Evolutionary conservation across 139 green algal species (phyloP), one percentile per base, ranked within the genome.

Genomic region (Haematococcus lacustris): DNA sequence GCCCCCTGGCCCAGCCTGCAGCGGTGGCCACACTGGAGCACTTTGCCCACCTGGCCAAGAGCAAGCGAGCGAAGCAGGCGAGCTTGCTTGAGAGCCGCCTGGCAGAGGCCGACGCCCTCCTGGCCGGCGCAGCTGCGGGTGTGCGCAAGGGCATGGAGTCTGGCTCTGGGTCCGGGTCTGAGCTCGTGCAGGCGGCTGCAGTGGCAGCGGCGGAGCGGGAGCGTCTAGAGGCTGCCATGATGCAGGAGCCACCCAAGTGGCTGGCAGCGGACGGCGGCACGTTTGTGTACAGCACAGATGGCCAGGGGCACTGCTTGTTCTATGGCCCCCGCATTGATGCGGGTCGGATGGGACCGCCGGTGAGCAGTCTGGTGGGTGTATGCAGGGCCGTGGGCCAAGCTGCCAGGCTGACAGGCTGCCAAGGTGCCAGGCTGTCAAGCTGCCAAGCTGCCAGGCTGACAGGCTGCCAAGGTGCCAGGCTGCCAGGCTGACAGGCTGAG

Each of bases 221-320:
- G n/a, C n/a, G n/a, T n/a, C n/a, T n/a, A n/a, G n/a, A n/a, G n/a
- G n/a, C n/a, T n/a, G n/a, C n/a, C n/a, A n/a, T n/a, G n/a, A n/a
- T n/a, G n/a, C n/a, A n/a, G n/a, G n/a, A n/a, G n/a, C n/a, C n/a
- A n/a, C n/a, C n/a, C n/a, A n/a, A n/a, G n/a, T n/a, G n/a, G n/a
- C n/a, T n/a, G n/a, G n/a, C n/a, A n/a, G n/a, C n/a, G n/a, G n/a
- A n/a, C n/a, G n/a, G n/a, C n/a, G n/a, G n/a, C n/a, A n/a, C n/a
- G n/a, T n/a, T n/a, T n/a, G 59, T 68, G 3, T 83, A 80, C 78
- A 71, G 51, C 64, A 80, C 78, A 9, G 78, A 83, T 51, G 32
- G 1, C 2, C 60, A 74, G 23, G 78, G 78, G 0, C 78, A 83
- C 66, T 83, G 78, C 70, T 83, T 73, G 70, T 78, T 83, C 53